Conservation (phyloP, 83 land plant genomes). For the Diphasiastrum complanatum region DNA sequence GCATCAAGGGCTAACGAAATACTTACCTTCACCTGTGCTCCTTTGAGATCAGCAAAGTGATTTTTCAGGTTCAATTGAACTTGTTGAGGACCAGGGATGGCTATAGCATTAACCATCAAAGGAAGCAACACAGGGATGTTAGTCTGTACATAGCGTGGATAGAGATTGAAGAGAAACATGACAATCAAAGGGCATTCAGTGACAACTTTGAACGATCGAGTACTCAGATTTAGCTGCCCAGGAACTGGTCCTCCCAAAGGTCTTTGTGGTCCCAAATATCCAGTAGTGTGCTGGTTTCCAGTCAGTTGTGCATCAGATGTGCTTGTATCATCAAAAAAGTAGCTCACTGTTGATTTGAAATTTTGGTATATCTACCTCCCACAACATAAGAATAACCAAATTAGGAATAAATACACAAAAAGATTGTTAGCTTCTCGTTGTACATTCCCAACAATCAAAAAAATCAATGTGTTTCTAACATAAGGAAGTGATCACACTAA, state of each 20-base stretch:
- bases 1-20: too few species aligned
- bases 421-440: too few species aligned
- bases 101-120: conserved; percentile 88
- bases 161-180: conserved; percentile 92
- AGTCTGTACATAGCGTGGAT: conserved; percentile 80
- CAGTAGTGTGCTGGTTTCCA: conserved; percentile 40
- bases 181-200: conserved; percentile 97
- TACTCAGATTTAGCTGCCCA: conserved; percentile 83
- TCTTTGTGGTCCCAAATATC: conserved; percentile 45
- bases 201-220: conserved; percentile 89
- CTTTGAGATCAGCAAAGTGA: conserved; percentile 82
- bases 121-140: conserved; percentile 89
- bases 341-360: conserved; percentile 66
- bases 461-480: too few species aligned
- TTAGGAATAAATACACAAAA: too few species aligned
- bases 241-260: conserved; percentile 33
- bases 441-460: too few species aligned
- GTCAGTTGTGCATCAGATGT: conserved; percentile 36
- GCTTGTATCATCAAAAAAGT: conserved; percentile 66
- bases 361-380: conserved; percentile 66
- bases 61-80: conserved; percentile 63
- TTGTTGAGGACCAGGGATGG: conserved; percentile 87
- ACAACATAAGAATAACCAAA: neutral
- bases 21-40: conserved; percentile 99
- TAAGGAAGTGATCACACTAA: too few species aligned